phyloP scores from a whole-genome alignment of 768 basidiomycete species.

The Asterophora lycoperdoides region DNA sequence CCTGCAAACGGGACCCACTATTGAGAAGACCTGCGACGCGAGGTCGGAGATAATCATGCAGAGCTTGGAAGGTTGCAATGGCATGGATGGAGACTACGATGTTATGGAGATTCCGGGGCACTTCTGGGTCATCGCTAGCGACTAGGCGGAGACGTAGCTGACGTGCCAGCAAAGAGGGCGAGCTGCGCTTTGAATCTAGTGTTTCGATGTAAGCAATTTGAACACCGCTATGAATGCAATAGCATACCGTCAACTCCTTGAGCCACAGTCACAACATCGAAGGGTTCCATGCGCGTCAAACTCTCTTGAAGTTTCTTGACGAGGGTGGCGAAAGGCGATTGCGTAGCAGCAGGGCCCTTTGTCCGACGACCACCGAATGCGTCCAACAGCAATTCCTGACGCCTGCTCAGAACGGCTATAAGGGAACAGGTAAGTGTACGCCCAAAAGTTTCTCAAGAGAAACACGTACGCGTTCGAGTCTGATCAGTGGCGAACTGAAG shows the following conservation, averaged over 20 bases:
- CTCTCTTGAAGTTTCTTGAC: slow-evolving; percentile 97
- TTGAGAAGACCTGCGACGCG: slow-evolving; percentile 72
- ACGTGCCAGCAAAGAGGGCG: slow-evolving; percentile 86
- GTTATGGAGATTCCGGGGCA: slow-evolving; percentile 82
- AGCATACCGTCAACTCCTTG: slow-evolving; percentile 74
- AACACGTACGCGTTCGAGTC: slow-evolving; percentile 49
- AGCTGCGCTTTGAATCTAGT: slow-evolving; percentile 84
- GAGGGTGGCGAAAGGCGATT: slow-evolving; percentile 66
- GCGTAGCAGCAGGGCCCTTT: slow-evolving; percentile 38
- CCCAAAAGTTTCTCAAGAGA: not conserved
- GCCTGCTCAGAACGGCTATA: slow-evolving; percentile 57
- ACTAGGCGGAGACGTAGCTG: slow-evolving; percentile 86
- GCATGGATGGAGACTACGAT: slow-evolving; percentile 98
- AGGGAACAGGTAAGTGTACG: slow-evolving; percentile 2
- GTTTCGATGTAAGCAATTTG: slow-evolving; percentile 2
- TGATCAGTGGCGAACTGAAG: slow-evolving; percentile 77
- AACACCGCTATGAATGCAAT: not conserved
- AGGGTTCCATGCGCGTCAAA: slow-evolving; percentile 90
- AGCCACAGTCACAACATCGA: slow-evolving; percentile 89
- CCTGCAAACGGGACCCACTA: slow-evolving; percentile 65
- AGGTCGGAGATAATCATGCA: slow-evolving; percentile 94
- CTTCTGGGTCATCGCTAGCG: slow-evolving; percentile 85
- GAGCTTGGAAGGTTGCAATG: slow-evolving; percentile 95
- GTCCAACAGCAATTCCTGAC: slow-evolving; percentile 78
- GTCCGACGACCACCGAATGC: slow-evolving; percentile 60